These are phyloP conservation scores for Sicyos edulis DNA, from an alignment of 306 rosid species.

Conservation along the genomic window DNA sequence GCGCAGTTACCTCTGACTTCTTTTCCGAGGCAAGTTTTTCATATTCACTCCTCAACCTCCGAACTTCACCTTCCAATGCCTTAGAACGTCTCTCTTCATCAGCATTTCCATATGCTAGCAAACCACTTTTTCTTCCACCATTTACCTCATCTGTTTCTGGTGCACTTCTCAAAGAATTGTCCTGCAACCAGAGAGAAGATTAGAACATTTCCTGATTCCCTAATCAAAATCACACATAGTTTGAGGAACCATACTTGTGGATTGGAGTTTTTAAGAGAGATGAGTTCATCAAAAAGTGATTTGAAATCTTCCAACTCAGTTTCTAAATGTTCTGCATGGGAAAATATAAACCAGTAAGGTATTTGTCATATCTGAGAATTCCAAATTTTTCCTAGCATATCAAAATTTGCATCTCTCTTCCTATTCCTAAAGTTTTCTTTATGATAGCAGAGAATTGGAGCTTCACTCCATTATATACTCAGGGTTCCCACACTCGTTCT, in stretches of 20 bases:
- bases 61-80: constrained; percentile 35
- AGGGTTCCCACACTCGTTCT: too few relatives aligned
- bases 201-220: constrained; percentile 22
- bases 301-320: constrained; percentile 61
- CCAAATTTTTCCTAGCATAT: background rate
- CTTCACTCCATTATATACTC: too few relatives aligned
- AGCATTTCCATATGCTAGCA: background rate
- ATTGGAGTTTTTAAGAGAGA: constrained; percentile 28
- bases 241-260: constrained; percentile 38
- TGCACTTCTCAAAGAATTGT: constrained; percentile 22
- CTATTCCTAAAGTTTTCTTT: too few relatives aligned
- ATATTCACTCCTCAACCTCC: constrained; percentile 41
- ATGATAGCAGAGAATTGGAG: too few relatives aligned
- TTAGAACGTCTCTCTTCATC: constrained; percentile 19
- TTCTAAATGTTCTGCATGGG: constrained; percentile 45
- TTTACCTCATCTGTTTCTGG: constrained; percentile 27
- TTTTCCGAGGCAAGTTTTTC: constrained; percentile 54
- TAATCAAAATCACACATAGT: constrained; percentile 14
- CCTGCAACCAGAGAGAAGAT: constrained; percentile 34
- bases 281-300: constrained; percentile 38
- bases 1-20: constrained; percentile 45
- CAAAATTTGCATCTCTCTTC: background rate
- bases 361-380: constrained; percentile 2
- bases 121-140: constrained; percentile 9
- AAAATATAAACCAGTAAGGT: constrained; percentile 4